Conservation (phyloP, 495 filamentous ascomycete species). For the Neurospora sp. region DNA sequence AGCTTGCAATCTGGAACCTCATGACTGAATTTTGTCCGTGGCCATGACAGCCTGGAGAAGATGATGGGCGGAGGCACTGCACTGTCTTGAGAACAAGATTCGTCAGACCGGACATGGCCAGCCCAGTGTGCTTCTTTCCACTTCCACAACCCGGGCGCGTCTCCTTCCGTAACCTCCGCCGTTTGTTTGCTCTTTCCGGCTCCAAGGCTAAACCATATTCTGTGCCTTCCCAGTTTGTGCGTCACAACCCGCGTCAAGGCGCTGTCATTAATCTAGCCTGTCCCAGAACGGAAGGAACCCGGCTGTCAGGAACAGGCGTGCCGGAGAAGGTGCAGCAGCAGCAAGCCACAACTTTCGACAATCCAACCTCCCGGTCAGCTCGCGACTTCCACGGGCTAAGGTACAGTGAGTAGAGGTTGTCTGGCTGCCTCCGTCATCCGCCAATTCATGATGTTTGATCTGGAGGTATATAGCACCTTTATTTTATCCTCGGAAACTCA, state of each 20-base stretch:
- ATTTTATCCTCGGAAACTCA: not conserved
- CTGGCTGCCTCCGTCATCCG: not conserved
- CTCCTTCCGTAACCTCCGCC: not conserved
- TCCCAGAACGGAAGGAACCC: not conserved
- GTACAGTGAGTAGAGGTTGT: not conserved
- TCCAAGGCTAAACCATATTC: not conserved
- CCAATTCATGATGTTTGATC: not conserved
- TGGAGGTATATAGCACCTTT: not conserved
- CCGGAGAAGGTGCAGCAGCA: not conserved
- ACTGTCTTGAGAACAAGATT: not conserved
- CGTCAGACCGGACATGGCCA: not conserved
- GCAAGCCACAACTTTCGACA: not conserved
- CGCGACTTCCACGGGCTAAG: not conserved
- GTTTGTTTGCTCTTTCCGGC: not conserved
- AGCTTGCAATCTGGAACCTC: not conserved
- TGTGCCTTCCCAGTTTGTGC: not conserved
- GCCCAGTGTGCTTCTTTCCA: not conserved
- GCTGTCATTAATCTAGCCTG: not conserved
- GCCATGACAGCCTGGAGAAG: not conserved
- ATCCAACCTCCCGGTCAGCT: not conserved
- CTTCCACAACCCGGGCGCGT: not conserved
- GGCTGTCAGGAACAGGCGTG: not conserved
- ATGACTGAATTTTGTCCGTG: not conserved
- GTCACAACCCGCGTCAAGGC: not conserved
- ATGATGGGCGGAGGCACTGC: not conserved